A percentile compares a stretch with the other conserved stretches of the same genome.
These are phyloP conservation scores for Agrocybe praecox DNA, from an alignment of 768 basidiomycete species.

Conservation along the genomic window DNA sequence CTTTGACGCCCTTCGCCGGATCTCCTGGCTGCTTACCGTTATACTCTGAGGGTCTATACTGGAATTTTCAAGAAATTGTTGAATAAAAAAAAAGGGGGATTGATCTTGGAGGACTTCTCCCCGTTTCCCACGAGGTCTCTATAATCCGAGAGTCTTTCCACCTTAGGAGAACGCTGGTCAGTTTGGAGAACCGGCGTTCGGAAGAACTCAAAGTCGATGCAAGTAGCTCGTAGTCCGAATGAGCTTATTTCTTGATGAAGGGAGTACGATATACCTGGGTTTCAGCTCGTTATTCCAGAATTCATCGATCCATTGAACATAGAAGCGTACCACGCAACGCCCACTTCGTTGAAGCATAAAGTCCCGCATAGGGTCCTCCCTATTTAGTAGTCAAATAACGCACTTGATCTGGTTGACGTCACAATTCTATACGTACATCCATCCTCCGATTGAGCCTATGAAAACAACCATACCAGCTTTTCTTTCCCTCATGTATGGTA, in stretches of 20 bases:
- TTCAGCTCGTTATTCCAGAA: too few relatives aligned
- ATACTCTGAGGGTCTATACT: slow-evolving; percentile 20
- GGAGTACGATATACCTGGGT: slow-evolving; percentile 29
- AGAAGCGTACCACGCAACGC: too few relatives aligned
- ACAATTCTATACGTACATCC: slow-evolving; percentile 28
- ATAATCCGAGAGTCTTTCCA: slow-evolving; percentile 36
- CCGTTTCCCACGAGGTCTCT: slow-evolving; percentile 20
- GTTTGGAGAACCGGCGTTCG: slow-evolving; percentile 33
- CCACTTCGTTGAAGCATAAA: too few relatives aligned
- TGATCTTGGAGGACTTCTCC: slow-evolving; percentile 13
- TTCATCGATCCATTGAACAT: too few relatives aligned
- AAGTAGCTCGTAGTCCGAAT: slow-evolving; percentile 37
- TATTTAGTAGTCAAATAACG: slow-evolving; percentile 9
- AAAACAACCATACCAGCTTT: slow-evolving; percentile 44
- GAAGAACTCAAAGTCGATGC: slow-evolving; percentile 43
- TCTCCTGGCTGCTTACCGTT: slow-evolving; percentile 40
- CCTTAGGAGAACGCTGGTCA: slow-evolving; percentile 28
- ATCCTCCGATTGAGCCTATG: slow-evolving; percentile 43
- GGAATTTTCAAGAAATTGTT: background rate
- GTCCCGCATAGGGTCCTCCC: too few relatives aligned
- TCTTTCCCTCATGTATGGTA: slow-evolving; percentile 48
- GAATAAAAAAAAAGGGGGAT: background rate
- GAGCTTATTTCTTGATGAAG: slow-evolving; percentile 39
- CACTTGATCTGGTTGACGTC: background rate
- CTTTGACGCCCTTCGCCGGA: slow-evolving; percentile 33